Evolutionary conservation across 331 rosid genomes (phyloP).

Genomic region (Stylosanthes scabra): DNA sequence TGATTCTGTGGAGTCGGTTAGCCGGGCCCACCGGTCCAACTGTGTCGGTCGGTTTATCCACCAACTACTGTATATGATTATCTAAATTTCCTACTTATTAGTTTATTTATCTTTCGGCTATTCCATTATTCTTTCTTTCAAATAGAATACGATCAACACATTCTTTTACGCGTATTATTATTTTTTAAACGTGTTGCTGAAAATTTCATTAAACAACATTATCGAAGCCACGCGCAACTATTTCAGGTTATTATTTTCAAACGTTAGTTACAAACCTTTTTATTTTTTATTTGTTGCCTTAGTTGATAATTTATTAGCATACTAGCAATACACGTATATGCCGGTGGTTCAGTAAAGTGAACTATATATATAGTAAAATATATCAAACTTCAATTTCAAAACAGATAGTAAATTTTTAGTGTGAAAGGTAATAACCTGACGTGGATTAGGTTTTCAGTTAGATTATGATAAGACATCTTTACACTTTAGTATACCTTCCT

Average conservation of each 20-base stretch:
- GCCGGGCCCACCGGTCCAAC: slow-evolving; percentile 24
- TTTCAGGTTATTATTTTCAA: background rate
- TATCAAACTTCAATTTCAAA: background rate
- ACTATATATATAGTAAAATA: background rate
- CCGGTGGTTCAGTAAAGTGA: background rate
- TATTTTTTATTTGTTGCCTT: background rate
- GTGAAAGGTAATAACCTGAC: background rate
- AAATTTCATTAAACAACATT: background rate
- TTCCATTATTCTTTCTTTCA: background rate
- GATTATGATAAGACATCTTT: background rate
- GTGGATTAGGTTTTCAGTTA: background rate
- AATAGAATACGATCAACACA: background rate
- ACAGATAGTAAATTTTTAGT: background rate
- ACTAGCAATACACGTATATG: background rate
- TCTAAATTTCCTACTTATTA: background rate
- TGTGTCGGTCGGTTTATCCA: background rate
- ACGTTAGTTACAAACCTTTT: background rate
- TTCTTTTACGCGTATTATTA: background rate
- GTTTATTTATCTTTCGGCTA: slow-evolving; percentile 1
- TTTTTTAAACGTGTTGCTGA: background rate
- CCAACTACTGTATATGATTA: background rate
- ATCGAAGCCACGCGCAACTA: background rate
- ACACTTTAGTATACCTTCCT: background rate
- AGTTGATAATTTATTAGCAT: background rate
- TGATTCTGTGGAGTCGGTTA: slow-evolving; percentile 11